Base-by-base conservation (phyloP, 805 yeast genomes). In the Starmerella geochares region DNA sequence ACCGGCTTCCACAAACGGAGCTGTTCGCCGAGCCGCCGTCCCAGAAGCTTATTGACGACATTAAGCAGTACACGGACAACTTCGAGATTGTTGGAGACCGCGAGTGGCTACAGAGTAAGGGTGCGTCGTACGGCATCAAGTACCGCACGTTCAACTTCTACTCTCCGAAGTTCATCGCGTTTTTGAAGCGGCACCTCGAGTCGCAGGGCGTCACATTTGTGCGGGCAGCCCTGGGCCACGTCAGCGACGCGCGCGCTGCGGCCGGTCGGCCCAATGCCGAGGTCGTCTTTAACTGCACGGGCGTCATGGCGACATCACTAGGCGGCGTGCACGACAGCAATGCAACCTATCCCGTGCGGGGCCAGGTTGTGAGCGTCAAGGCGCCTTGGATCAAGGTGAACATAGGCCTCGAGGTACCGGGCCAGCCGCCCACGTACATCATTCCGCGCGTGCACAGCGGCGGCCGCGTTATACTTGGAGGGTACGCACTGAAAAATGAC, bases 381-480 rank as follows among this genome's bases (percentile, higher is more conserved):
- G 86, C 86, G 0, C 86, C 87, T 2, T 83, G 81, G 57, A 69
- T 83, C 52, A 67, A 67, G 29, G 78, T 77, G 57, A 83, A 81
- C 62, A 71, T 68, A 51, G 28, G 52, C n/a, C 16, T 56, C 16
- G 43, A 44, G 32, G 21, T 20, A 2, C 49, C 16, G 9, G 57
- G 54, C 11, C 39, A 41, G 25, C 56, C 58, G 19, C 78, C 83
- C 3, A 81, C 86, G 0, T 83, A 83, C 57, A 71, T 79, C 46
- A 83, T 83, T 62, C 86, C 86, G 50, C 72, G 90, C 54, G 86
- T 88, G 0, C 65, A 70, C 49, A 76, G 84, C 1, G 71, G 75
- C 48, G 83, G 79, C 50, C 81, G 82, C 54, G 72, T 84, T 25
- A 73, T 85, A 39, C 70, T 85, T 17, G 94, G 94, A 24, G 94